Base-by-base conservation (phyloP, 495 filamentous ascomycete species). In the Cladorrhinum samala region DNA sequence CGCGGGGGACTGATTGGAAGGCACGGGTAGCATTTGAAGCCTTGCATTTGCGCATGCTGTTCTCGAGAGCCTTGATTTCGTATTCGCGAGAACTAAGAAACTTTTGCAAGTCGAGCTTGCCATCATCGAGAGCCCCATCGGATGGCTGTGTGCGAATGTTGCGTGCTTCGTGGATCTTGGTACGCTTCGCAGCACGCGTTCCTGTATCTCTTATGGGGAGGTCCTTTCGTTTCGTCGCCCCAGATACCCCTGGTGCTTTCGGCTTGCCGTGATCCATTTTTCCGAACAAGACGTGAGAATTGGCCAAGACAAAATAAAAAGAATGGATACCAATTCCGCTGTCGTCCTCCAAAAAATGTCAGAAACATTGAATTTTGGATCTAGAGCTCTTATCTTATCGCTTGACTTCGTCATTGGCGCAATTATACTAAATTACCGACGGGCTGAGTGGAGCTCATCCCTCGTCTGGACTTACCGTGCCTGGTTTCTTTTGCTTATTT, bases 1-100 rank as follows among this genome's bases (percentile, higher is more conserved):
- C 81, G 54, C 88, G 80, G 0, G 93, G 93, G 13, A 98, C 87
- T 52, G 85, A 76, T 68, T 98, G 93, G 62, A 96, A 96, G 9
- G 91, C 91, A 49, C 93, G 77, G 39, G 77, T 83, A 3, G 80
- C 82, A 53, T 85, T 72, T 8, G 76, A 76, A 40, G 77, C 77
- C 61, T 84, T 92, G 24, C 87, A 84, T 44, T 78, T 78, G 51
- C 77, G 70, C 77, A 97, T 91, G 30, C 87, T 87, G 41, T 81
- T 72, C 63, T 93, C 85, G 41, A 98, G 72, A 1, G 91, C 84
- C 38, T 78, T 81, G 62, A 98, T 96, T 68, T 97, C 92, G 59
- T 86, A 95, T 62, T 92, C 83, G 16, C 90, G 84, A 8, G 89
- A 82, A 46, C 79, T 78, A 53, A 96, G 76, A 61, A 95, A 96